A percentile compares a stretch with the other conserved stretches of the same genome.
Evolutionary conservation across 768 basidiomycete species (phyloP).

Genomic region (Russula ochroleuca): DNA sequence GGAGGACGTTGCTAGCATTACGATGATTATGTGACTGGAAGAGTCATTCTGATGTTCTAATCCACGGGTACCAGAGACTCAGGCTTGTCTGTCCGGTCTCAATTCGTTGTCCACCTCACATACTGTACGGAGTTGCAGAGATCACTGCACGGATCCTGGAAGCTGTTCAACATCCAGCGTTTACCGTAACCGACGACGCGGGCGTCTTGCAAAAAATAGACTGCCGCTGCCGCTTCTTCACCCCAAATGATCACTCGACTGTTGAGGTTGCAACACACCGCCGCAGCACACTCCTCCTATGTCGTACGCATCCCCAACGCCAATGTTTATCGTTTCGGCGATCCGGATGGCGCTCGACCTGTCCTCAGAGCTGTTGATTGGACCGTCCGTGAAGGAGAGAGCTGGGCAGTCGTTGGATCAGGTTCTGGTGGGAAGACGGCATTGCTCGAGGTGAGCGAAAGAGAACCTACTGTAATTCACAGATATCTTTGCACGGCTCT

Average conservation of each 20-base stretch:
- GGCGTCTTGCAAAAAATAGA: neutral
- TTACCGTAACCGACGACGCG: neutral
- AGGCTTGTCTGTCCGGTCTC: too few species aligned
- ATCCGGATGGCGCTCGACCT: constrained; percentile 43
- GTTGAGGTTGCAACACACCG: neutral
- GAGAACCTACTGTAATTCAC: too few species aligned
- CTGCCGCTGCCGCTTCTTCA: neutral
- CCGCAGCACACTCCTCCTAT: neutral
- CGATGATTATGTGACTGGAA: neutral
- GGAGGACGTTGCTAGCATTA: neutral
- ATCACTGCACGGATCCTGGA: neutral
- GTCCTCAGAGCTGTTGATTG: constrained; percentile 53
- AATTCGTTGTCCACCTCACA: neutral
- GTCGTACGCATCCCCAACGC: constrained; percentile 40
- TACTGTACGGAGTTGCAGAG: neutral
- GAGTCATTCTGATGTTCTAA: too few species aligned
- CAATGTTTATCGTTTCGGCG: constrained; percentile 57
- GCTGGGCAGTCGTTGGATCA: constrained; percentile 72
- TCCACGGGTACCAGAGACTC: too few species aligned
- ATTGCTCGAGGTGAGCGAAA: constrained; percentile 56
- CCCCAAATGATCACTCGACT: neutral
- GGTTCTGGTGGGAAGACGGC: constrained; percentile 58
- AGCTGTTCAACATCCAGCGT: neutral
- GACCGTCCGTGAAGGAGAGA: constrained; percentile 57
- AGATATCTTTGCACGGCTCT: neutral